Evolutionary conservation across 2,329 filamentous ascomycete species (phyloP).

Genomic region (Arthroderma uncinatum): DNA sequence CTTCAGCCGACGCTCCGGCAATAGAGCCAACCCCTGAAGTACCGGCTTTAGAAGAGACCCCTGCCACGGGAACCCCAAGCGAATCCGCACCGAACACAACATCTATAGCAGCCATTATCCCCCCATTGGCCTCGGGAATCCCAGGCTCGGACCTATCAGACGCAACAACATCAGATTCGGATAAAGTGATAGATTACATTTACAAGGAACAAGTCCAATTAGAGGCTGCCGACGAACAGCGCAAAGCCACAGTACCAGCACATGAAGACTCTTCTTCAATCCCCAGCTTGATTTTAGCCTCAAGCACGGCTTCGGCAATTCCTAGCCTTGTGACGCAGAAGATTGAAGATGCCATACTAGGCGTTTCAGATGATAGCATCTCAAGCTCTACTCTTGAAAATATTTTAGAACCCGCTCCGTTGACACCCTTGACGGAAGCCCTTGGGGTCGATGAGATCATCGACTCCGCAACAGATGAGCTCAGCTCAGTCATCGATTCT

Average conservation of each 20-base stretch:
- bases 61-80: background rate
- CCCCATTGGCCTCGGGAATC: background rate
- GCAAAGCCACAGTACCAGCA: background rate
- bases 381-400: background rate
- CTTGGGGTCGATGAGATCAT: conserved; percentile 22
- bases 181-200: background rate
- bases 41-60: background rate
- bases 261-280: background rate
- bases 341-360: background rate
- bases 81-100: background rate
- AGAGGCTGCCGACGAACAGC: background rate
- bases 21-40: background rate
- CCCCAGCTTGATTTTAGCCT: background rate
- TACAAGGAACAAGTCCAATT: background rate
- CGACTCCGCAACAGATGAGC: conserved; percentile 44
- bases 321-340: background rate
- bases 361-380: background rate
- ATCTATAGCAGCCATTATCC: background rate
- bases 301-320: background rate
- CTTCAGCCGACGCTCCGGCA: background rate
- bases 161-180: background rate
- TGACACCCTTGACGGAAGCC: background rate
- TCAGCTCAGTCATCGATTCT: conserved; percentile 49
- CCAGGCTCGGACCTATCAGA: background rate
- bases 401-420: background rate